phyloP scores from a whole-genome alignment of 2,329 filamentous ascomycete genomes.

The Xylariaceae sp. region DNA sequence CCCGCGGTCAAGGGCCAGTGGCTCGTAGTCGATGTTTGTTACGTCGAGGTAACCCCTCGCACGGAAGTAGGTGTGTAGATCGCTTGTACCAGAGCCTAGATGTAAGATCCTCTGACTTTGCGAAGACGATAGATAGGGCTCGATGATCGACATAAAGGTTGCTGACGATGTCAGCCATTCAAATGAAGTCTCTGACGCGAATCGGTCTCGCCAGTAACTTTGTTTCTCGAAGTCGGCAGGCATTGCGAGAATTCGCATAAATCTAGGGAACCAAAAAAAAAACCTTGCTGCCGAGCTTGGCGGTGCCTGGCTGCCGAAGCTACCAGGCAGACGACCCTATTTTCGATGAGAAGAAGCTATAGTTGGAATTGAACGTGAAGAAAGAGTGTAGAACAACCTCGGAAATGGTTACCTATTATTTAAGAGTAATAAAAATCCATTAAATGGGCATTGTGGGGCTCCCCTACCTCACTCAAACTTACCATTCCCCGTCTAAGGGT shows the following conservation, averaged over 20 bases:
- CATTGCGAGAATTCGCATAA: conserved; percentile 26
- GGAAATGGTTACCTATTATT: neutral
- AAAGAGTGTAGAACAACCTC: no score
- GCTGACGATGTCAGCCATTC: conserved; percentile 55
- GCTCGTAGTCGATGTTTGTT: conserved; percentile 58
- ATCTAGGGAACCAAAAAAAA: no score
- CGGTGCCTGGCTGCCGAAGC: conserved; percentile 12
- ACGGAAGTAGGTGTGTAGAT: conserved; percentile 55
- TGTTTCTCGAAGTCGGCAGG: conserved; percentile 53
- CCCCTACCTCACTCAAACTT: neutral
- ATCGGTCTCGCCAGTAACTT: conserved; percentile 56
- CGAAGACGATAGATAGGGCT: conserved; percentile 45
- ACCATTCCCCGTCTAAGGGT: no score
- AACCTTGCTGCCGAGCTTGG: neutral
- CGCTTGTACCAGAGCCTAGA: conserved; percentile 56
- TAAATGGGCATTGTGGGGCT: conserved; percentile 13
- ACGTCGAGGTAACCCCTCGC: conserved; percentile 48
- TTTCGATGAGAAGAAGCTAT: neutral
- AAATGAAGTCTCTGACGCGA: conserved; percentile 51
- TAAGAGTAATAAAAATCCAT: conserved; percentile 1
- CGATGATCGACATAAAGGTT: conserved; percentile 48
- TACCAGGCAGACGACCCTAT: conserved; percentile 1
- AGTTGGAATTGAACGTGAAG: no score
- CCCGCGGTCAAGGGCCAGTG: conserved; percentile 52
- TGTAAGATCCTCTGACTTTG: conserved; percentile 46